Base-by-base conservation (phyloP, 2,329 filamentous ascomycete genomes). In the Zymoseptoria crescenta region DNA sequence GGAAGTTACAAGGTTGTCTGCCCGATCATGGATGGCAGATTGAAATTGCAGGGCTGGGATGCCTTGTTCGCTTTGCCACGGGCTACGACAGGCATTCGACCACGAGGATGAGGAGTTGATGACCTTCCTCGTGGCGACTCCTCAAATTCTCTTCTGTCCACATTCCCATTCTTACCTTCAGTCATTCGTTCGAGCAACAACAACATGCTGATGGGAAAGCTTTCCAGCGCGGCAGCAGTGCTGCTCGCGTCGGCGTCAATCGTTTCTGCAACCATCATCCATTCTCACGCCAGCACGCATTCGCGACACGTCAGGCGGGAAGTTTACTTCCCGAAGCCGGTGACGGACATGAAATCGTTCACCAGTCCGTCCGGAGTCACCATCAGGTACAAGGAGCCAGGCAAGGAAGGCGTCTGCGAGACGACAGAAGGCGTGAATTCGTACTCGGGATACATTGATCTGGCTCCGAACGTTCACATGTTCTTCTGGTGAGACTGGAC, bases 361-460 rank as follows among this genome's bases (percentile, higher is more conserved):
- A 66, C 60, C n/a, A 67, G 65, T 20, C 77, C 78, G 3, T 62
- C 58, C 1, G 61, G 61, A 41, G 60, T 63, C 27, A 67, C 60
- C 20, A 64, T 82, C 35, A 55, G 62, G 4, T 66, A 66, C 56
- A 64, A 61, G 29, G 81, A 80, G 16, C 76, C 77, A 0, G 61
- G 64, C 10, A 57, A 64, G 20, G 61, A 62, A n/a, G 64, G 64
- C 10, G 56, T 64, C 28, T 81, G 79, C 62, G 79, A 81, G 68
- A 80, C 78, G 0, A 80, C 79, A 1, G 76, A 76, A 1, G 79
- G 79, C 8, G 79, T 81, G 29, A 76, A 78, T 55, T 76, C 73
- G 0, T 81, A 80, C 65, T 75, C 76, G 24, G 77, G 75, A 49
- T 76, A 69, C 56, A 63, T 71, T 19, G 66, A 70, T 29, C 49